Evolutionary conservation across 768 basidiomycete genomes (phyloP).

Genomic region (Xerocomellus dryophilus): DNA sequence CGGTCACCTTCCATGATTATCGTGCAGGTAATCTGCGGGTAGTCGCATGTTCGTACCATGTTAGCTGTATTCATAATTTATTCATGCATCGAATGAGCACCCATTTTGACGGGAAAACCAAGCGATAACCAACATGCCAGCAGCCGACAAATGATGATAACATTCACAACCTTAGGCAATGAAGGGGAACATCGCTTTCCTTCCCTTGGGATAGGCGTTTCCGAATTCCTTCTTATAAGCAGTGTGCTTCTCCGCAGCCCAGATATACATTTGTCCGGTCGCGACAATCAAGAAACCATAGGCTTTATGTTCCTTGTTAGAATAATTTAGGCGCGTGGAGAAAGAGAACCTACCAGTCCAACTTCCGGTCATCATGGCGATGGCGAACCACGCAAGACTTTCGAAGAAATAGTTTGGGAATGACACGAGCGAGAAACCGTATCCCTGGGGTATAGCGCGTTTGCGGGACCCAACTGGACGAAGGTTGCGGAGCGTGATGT

Average conservation of each 20-base stretch:
- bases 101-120: not conserved
- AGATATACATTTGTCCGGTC: constrained; percentile 67
- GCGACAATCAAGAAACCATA: constrained; percentile 63
- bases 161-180: constrained; percentile 14
- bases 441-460: constrained; percentile 88
- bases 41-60: not conserved
- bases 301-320: constrained; percentile 37
- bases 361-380: constrained; percentile 77
- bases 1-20: not conserved
- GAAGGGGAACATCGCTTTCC: constrained; percentile 82
- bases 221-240: constrained; percentile 94
- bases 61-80: not conserved
- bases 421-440: constrained; percentile 83
- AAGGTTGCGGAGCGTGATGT: constrained; percentile 77
- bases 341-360: constrained; percentile 53
- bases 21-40: not conserved
- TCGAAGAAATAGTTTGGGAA: constrained; percentile 97
- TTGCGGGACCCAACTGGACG: constrained; percentile 76
- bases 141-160: not conserved
- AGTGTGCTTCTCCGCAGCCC: constrained; percentile 90
- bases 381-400: constrained; percentile 65
- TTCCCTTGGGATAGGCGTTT: constrained; percentile 66
- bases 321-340: not conserved
- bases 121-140: not conserved
- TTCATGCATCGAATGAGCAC: not conserved